These are phyloP conservation scores for Metschnikowia arizonensis DNA, from an alignment of 805 yeast species.

Conservation along the genomic window DNA sequence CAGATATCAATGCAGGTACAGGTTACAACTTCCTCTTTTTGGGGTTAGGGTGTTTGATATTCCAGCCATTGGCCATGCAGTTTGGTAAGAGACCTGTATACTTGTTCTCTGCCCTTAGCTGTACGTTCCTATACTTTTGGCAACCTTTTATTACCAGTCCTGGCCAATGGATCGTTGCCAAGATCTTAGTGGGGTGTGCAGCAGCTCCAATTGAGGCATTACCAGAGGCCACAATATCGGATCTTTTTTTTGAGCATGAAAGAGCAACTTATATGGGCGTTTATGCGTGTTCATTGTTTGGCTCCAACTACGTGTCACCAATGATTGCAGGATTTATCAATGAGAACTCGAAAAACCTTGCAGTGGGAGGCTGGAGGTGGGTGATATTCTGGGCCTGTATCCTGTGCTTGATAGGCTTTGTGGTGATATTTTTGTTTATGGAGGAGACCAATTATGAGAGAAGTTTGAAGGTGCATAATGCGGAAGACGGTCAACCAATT, in stretches of 20 bases:
- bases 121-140: constrained; percentile 39
- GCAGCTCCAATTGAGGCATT: constrained; percentile 47
- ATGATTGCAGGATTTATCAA: constrained; percentile 20
- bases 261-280: constrained; percentile 19
- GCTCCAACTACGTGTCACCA: constrained; percentile 16
- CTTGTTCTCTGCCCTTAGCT: constrained; percentile 36
- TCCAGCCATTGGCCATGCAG: constrained; percentile 49
- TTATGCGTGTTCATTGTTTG: constrained; percentile 24
- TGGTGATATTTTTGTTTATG: constrained; percentile 16
- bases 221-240: constrained; percentile 47
- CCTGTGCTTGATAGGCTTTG: constrained; percentile 8
- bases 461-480: constrained; percentile 8
- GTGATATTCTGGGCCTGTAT: constrained; percentile 16
- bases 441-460: constrained; percentile 18
- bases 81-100: constrained; percentile 48
- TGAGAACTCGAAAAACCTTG: constrained; percentile 9
- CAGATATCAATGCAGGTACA: constrained; percentile 16
- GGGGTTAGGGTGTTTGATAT: constrained; percentile 42
- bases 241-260: constrained; percentile 50
- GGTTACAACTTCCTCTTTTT: constrained; percentile 15
- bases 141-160: constrained; percentile 34
- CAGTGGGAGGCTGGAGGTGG: constrained; percentile 17
- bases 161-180: constrained; percentile 20
- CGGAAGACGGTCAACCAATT: constrained; percentile 7
- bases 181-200: constrained; percentile 18